Conservation (phyloP, 495 filamentous ascomycete species). For the Jackrogersella minutella region DNA sequence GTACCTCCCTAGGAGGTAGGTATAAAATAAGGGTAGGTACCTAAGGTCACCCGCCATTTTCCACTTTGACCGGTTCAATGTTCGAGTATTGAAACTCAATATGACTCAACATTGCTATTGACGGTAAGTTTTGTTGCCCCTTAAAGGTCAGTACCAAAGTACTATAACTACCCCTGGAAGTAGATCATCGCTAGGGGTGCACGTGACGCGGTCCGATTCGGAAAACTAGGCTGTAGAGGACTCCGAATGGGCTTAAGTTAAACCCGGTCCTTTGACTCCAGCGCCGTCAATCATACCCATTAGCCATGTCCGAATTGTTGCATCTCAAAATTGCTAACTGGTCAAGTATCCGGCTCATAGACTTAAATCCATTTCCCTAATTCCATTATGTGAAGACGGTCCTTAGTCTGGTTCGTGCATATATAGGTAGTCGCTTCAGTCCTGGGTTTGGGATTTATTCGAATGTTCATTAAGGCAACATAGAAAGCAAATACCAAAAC, state of each 20-base stretch:
- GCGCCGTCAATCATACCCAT: background rate
- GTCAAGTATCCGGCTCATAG: background rate
- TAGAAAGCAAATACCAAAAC: background rate
- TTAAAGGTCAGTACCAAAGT: too few relatives aligned
- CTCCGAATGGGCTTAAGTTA: background rate
- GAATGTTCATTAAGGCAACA: conserved; percentile 1
- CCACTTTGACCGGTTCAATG: too few relatives aligned
- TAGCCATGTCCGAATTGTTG: background rate
- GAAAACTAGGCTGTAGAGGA: background rate
- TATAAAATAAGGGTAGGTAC: too few relatives aligned
- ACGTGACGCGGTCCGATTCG: background rate
- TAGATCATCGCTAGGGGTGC: background rate
- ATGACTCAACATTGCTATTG: too few relatives aligned
- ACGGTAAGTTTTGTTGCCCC: too few relatives aligned
- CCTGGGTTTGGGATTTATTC: background rate
- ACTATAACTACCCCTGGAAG: background rate
- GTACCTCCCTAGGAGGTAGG: too few relatives aligned
- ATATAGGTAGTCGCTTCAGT: background rate
- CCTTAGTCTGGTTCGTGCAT: background rate
- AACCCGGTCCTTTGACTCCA: background rate
- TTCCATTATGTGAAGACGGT: conserved; percentile 17
- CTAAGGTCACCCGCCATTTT: too few relatives aligned
- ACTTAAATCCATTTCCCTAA: conserved; percentile 24
- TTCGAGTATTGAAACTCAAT: too few relatives aligned
- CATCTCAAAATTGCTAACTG: background rate